Evolutionary conservation across 2,329 filamentous ascomycete genomes (phyloP).

Genomic region (Dactylonectria estremocensis): DNA sequence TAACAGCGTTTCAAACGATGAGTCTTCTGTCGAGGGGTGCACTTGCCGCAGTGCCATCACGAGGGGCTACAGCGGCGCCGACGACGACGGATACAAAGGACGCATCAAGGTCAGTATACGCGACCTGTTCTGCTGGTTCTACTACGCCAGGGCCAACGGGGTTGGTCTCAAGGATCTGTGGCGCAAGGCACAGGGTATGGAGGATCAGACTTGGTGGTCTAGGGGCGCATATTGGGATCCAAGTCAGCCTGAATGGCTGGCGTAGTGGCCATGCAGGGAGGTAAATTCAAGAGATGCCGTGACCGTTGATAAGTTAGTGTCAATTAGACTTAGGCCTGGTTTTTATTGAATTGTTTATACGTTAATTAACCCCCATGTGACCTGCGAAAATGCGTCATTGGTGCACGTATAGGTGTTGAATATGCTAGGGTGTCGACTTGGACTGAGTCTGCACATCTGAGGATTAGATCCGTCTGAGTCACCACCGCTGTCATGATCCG

Average conservation of each 20-base stretch:
- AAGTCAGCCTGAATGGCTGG: background rate
- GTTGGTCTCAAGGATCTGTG: slow-evolving; percentile 23
- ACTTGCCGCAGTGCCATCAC: slow-evolving; percentile 6
- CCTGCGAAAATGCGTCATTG: no score
- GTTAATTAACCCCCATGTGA: no score
- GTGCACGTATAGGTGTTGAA: no score
- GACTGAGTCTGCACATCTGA: background rate
- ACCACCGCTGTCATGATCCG: background rate
- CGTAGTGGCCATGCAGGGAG: background rate
- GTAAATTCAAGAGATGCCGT: no score
- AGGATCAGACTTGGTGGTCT: background rate
- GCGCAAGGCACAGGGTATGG: slow-evolving; percentile 15
- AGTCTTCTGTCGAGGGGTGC: background rate
- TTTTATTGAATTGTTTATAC: no score
- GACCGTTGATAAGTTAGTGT: background rate
- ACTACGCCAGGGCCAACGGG: slow-evolving; percentile 19
- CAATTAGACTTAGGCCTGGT: no score
- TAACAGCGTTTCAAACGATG: background rate
- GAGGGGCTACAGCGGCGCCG: slow-evolving; percentile 12
- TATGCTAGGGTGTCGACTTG: no score
- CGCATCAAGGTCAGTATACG: slow-evolving; percentile 15
- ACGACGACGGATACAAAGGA: slow-evolving; percentile 23
- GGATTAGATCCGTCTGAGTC: no score
- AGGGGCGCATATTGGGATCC: background rate
- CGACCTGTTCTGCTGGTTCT: slow-evolving; percentile 18